phyloP scores from a whole-genome alignment of 805 yeast species.

The Citeromyces matritensis region DNA sequence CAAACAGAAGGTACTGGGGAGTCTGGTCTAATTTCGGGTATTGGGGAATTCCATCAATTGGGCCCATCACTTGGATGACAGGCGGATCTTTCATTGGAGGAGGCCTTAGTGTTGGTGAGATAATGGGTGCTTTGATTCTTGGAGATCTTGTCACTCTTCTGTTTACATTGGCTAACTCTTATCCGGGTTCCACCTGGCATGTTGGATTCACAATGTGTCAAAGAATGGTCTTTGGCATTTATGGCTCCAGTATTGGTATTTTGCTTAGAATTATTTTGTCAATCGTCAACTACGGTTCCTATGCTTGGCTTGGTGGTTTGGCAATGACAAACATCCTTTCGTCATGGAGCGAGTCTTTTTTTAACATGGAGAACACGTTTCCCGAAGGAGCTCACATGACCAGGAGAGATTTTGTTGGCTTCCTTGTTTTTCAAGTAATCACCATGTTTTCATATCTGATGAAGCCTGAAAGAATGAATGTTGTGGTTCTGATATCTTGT shows the following conservation, averaged over 20 bases:
- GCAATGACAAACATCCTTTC: conserved; percentile 21
- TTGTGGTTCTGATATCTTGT: conserved; percentile 1
- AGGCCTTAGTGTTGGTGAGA: conserved; percentile 28
- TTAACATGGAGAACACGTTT: conserved; percentile 21
- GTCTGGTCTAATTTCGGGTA: conserved; percentile 21
- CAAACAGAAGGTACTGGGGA: conserved; percentile 29
- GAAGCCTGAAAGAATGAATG: conserved; percentile 24
- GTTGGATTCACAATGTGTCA: conserved; percentile 30
- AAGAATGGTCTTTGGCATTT: conserved; percentile 29
- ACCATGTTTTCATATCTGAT: conserved; percentile 21
- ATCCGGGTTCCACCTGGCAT: conserved; percentile 33
- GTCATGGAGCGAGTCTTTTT: conserved; percentile 20
- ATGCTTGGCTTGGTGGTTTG: conserved; percentile 30
- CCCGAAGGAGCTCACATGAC: conserved; percentile 23
- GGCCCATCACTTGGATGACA: conserved; percentile 17
- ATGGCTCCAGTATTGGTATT: conserved; percentile 28
- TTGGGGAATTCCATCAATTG: conserved; percentile 20
- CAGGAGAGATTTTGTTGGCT: conserved; percentile 24
- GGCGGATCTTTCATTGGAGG: conserved; percentile 26
- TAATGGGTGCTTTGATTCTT: conserved; percentile 25
- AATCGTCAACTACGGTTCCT: conserved; percentile 29
- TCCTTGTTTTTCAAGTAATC: conserved; percentile 26
- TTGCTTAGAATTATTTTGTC: conserved; percentile 25
- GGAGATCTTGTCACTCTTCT: conserved; percentile 28
- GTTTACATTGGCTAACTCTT: conserved; percentile 28